These are phyloP conservation scores for Cetraspora pellucida DNA, from an alignment of 192 early-diverging fungal genomes.

Conservation along the genomic window DNA sequence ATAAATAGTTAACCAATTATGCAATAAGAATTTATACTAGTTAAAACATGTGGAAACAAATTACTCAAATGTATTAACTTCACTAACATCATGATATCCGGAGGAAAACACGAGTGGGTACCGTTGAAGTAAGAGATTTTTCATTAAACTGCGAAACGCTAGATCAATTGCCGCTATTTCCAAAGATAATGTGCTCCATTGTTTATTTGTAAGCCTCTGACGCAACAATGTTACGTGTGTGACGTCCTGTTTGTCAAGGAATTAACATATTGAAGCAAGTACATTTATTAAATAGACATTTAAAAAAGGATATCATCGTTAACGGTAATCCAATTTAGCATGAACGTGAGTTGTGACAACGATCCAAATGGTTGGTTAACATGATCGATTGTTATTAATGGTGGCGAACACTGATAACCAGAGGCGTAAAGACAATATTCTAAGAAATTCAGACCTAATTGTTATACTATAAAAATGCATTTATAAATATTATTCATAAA, in stretches of 20 bases:
- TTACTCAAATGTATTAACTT: background rate
- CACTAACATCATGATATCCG: conserved; percentile 7
- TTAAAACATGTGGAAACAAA: background rate
- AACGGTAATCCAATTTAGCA: conserved; percentile 19
- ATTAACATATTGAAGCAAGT: background rate
- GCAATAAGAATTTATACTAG: background rate
- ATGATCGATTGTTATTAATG: background rate
- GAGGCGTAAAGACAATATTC: conserved; percentile 29
- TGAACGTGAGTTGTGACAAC: conserved; percentile 17
- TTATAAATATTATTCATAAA: background rate
- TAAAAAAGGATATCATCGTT: conserved; percentile 31
- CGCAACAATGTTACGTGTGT: conserved; percentile 28
- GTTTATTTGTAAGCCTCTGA: background rate
- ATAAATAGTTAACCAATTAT: background rate
- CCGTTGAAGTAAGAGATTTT: conserved; percentile 11
- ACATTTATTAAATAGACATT: no score
- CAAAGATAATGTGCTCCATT: background rate
- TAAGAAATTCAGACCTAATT: background rate
- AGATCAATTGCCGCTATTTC: conserved; percentile 31
- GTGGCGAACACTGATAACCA: background rate
- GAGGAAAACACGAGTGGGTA: conserved; percentile 29
- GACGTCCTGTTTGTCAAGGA: conserved; percentile 25
- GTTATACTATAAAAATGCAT: background rate
- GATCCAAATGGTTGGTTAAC: conserved; percentile 9
- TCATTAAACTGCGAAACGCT: conserved; percentile 23